Conservation (phyloP, 495 filamentous ascomycete genomes). For the Penicillium manginii region DNA sequence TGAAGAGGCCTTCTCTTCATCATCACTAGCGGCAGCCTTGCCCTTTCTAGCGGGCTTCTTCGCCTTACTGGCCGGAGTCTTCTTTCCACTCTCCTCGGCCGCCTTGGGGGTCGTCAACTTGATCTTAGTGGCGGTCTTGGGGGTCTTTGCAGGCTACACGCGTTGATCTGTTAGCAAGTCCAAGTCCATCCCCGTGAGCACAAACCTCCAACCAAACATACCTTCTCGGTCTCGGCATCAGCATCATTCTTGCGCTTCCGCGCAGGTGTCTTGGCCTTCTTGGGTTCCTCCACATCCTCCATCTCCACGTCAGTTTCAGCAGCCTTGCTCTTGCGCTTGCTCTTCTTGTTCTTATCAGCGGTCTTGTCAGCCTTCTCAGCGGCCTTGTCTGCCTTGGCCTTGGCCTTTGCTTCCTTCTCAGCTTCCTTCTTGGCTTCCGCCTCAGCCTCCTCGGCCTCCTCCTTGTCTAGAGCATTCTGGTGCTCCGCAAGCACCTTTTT, state of each 20-base stretch:
- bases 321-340: constrained; percentile 10
- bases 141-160: constrained; percentile 56
- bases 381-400: constrained; percentile 49
- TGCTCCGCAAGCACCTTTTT: constrained; percentile 71
- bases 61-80: constrained; percentile 60
- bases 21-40: constrained; percentile 49
- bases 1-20: constrained; percentile 37
- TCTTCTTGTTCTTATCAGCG: constrained; percentile 62
- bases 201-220: constrained; percentile 38
- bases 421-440: constrained; percentile 65
- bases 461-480: constrained; percentile 50
- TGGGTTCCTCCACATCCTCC: constrained; percentile 64
- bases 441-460: constrained; percentile 35
- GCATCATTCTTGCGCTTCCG: constrained; percentile 73
- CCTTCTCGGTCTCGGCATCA: constrained; percentile 69
- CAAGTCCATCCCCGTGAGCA: not conserved
- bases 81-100: constrained; percentile 36
- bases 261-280: constrained; percentile 53
- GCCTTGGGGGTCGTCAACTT: constrained; percentile 59
- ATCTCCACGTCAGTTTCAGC: constrained; percentile 75
- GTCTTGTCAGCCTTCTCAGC: constrained; percentile 53
- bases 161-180: constrained; percentile 19
- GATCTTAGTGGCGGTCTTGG: constrained; percentile 61
- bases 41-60: constrained; percentile 55
- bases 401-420: constrained; percentile 56